Evolutionary conservation across 257 asterid species (phyloP).

Genomic region (Catharanthus roseus): DNA sequence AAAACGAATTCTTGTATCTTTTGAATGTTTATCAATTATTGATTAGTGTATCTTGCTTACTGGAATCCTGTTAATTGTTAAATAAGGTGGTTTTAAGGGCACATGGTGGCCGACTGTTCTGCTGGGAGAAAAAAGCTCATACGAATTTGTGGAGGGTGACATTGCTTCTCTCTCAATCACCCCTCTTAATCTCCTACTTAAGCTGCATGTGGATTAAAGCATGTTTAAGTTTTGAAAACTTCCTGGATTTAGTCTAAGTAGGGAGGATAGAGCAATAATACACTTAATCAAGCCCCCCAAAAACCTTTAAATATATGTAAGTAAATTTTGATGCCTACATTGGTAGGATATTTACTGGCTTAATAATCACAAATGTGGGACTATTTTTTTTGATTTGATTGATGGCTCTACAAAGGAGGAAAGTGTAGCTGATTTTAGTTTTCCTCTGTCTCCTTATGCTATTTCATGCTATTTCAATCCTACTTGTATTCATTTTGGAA

Average conservation of each 20-base stretch:
- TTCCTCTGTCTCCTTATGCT: neutral
- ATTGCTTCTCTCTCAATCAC: neutral
- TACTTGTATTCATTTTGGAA: neutral
- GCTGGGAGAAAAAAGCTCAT: neutral
- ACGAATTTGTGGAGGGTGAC: neutral
- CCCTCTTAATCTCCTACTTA: neutral
- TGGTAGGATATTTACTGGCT: neutral
- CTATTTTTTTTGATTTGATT: neutral
- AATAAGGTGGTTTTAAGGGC: neutral
- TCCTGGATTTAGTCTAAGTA: neutral
- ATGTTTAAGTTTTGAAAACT: neutral
- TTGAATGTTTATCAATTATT: neutral
- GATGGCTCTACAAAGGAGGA: neutral
- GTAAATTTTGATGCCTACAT: neutral
- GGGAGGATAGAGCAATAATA: neutral
- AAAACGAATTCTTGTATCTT: neutral
- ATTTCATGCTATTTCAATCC: neutral
- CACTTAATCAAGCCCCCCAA: neutral
- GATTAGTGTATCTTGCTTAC: neutral
- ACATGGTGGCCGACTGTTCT: neutral
- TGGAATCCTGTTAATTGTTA: neutral
- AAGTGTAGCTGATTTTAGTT: neutral
- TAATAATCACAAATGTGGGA: neutral
- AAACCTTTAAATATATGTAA: neutral
- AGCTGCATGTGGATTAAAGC: neutral